Evolutionary conservation across 2,329 filamentous ascomycete genomes (phyloP), one percentile per base, ranked within the genome.

Genomic region (Aspergillus vadensis): DNA sequence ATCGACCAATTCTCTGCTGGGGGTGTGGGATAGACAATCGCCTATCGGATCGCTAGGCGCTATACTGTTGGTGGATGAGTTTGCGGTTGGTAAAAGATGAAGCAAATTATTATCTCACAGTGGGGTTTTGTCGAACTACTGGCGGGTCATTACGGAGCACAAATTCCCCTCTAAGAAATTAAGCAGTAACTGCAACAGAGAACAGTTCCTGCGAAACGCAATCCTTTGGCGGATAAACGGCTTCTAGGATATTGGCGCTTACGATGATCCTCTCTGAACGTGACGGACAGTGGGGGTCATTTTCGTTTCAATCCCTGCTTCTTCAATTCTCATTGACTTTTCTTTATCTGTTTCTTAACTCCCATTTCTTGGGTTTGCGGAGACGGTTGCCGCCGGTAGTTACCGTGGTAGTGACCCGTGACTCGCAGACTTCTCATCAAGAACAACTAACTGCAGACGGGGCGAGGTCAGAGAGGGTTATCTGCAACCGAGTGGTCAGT

Each of bases 91-190:
- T 19, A 55, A 55, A 49, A 15, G 38, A 55, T 47, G 39, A 50
- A 47, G 47, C 53, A 57, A 57, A 52, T 32, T 48, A 43, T 57
- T 60, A 60, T 60, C 58, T 52, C 53, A 60, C 32, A 36, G 58
- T 60, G 58, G 58, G 58, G 58, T 56, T 14, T 19, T 12, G n/a
- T 27, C 17, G 15, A 23, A 30, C 47, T 25, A 50, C 9, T 27
- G 47, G 47, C 47, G 47, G 47, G 47, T 15, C 47, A n/a, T 15
- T 27, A 50, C 47, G 44, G 44, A 49, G 23, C n/a, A 43, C 39
- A 36, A 36, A 36, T 44, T 19, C 19, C 21, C 21, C 19, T 21
- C 41, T 21, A 44, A 44, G 41, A 5, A 43, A 43, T 43, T 36
- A 36, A 36, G 32, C 32, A 36, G 32, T 36, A 14, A 36, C 32